Evolutionary conservation across 768 basidiomycete species (phyloP).

Genomic region (Amanita brunnescens): DNA sequence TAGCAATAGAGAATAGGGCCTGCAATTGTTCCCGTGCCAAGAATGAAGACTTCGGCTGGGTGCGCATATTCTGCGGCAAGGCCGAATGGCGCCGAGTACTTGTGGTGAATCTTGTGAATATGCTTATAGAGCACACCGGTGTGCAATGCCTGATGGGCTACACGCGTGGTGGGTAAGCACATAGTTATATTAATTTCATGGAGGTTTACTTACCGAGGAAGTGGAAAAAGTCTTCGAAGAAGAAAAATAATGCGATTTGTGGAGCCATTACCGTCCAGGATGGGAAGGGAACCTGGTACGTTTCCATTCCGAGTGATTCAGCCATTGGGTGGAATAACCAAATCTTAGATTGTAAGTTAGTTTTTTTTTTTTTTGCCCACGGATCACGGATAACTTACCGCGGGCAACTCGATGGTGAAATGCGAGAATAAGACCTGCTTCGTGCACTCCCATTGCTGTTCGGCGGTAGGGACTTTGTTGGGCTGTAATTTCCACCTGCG

Average conservation of each 20-base stretch:
- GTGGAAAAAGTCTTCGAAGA: constrained; percentile 96
- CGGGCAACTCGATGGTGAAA: constrained; percentile 90
- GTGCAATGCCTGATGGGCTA: constrained; percentile 87
- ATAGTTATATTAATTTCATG: background rate
- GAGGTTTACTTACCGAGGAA: constrained; percentile 51
- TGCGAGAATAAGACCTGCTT: constrained; percentile 91
- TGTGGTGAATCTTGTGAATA: constrained; percentile 97
- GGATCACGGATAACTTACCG: constrained; percentile 40
- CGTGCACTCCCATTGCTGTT: constrained; percentile 93
- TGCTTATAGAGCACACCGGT: constrained; percentile 78
- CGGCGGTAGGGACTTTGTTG: constrained; percentile 65
- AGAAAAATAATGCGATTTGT: constrained; percentile 83
- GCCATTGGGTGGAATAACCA: constrained; percentile 90
- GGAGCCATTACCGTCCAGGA: constrained; percentile 55
- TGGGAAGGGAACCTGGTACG: constrained; percentile 91
- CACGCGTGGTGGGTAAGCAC: background rate
- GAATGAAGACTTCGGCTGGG: constrained; percentile 91
- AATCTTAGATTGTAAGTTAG: constrained; percentile 40
- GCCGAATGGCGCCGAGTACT: constrained; percentile 94
- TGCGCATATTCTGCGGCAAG: constrained; percentile 98
- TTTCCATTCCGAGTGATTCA: constrained; percentile 80
- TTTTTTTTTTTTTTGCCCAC: background rate
- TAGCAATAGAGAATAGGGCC: constrained; percentile 84
- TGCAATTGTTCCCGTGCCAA: constrained; percentile 84
- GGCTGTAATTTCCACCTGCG: constrained; percentile 90